phyloP scores from a whole-genome alignment of 805 yeast species.

The Hanseniaspora hatyaiensis region DNA sequence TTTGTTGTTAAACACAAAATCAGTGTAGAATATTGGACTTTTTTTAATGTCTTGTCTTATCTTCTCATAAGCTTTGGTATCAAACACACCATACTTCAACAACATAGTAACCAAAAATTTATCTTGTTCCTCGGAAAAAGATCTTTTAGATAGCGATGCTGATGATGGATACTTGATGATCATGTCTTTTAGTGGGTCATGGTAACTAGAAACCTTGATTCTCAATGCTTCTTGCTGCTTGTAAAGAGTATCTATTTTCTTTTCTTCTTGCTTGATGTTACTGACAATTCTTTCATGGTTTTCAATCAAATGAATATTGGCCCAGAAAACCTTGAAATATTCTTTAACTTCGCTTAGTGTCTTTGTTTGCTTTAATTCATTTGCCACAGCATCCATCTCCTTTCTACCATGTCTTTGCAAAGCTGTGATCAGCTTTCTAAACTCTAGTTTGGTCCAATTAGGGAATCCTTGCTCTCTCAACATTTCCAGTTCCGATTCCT shows the following conservation, averaged over 20 bases:
- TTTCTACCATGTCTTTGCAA: constrained; percentile 75
- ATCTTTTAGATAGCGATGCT: constrained; percentile 48
- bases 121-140: constrained; percentile 82
- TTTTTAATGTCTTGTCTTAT: constrained; percentile 63
- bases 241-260: constrained; percentile 50
- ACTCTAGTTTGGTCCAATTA: constrained; percentile 81
- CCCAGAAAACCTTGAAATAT: constrained; percentile 76
- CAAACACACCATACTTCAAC: constrained; percentile 69
- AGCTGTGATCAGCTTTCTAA: constrained; percentile 62
- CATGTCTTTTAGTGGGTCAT: constrained; percentile 71
- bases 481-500: constrained; percentile 33
- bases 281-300: constrained; percentile 74
- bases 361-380: constrained; percentile 68
- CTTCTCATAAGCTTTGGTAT: constrained; percentile 64
- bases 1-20: constrained; percentile 75
- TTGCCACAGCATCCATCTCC: constrained; percentile 54
- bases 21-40: constrained; percentile 71
- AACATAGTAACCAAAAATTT: constrained; percentile 71
- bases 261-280: constrained; percentile 84
- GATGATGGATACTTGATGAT: constrained; percentile 56
- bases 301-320: constrained; percentile 62
- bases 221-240: constrained; percentile 71
- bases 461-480: constrained; percentile 62
- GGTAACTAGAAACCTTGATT: constrained; percentile 57
- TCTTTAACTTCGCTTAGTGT: constrained; percentile 64